Evolutionary conservation across 2,329 filamentous ascomycete species (phyloP).

Genomic region (Penicillium sp.): DNA sequence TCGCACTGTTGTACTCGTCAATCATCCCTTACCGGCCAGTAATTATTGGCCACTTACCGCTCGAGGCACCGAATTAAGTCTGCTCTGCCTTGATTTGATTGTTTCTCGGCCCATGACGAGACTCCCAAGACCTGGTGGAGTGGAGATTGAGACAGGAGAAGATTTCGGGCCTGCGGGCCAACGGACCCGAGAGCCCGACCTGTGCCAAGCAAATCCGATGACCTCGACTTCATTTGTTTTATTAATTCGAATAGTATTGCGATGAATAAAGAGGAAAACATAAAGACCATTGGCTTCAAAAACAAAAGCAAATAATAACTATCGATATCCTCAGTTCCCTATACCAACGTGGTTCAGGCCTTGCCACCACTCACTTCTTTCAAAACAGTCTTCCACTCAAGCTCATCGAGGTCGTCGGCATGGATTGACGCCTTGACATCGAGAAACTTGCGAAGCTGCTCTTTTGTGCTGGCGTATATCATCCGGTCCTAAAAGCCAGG

Average conservation of each 20-base stretch:
- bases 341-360: neutral
- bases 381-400: constrained; percentile 15
- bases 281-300: neutral
- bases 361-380: constrained; percentile 8
- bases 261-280: neutral
- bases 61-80: constrained; percentile 18
- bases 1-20: constrained; percentile 17
- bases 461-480: constrained; percentile 16
- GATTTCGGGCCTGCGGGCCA: too few species aligned
- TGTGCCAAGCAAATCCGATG: too few species aligned
- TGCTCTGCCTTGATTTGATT: constrained; percentile 14
- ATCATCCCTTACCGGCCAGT: neutral
- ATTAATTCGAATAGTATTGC: too few species aligned
- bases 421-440: constrained; percentile 17
- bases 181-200: too few species aligned
- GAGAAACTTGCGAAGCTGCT: constrained; percentile 9
- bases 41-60: constrained; percentile 11
- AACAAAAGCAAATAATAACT: too few species aligned
- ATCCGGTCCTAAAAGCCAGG: constrained; percentile 4
- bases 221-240: too few species aligned
- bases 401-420: constrained; percentile 5
- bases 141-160: too few species aligned
- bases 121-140: too few species aligned
- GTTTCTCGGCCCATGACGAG: constrained; percentile 6
- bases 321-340: too few species aligned